A percentile compares a stretch with the other conserved stretches of the same genome.
phyloP scores from a whole-genome alignment of 2,329 filamentous ascomycete genomes.

The Neurospora crassa region DNA sequence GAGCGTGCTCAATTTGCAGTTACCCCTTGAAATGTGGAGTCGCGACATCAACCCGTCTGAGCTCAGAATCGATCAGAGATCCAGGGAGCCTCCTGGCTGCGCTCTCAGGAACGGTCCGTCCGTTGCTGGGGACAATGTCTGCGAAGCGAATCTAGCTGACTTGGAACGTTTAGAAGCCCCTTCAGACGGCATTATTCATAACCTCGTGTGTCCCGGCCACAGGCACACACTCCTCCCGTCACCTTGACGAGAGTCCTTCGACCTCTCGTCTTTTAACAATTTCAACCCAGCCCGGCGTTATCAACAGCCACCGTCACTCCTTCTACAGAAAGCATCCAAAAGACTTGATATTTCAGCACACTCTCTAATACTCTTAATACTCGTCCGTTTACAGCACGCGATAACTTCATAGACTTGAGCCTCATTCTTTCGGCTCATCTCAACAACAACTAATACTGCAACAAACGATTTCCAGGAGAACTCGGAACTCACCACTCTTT shows the following conservation, averaged over 20 bases:
- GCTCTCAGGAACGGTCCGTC: background rate
- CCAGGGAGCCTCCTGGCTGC: background rate
- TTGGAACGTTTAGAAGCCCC: constrained; percentile 28
- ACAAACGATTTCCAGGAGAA: constrained; percentile 19
- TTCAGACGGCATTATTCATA: constrained; percentile 35
- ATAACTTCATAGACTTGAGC: constrained; percentile 13
- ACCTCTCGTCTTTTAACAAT: background rate
- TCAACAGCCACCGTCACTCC: constrained; percentile 47
- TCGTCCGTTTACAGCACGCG: constrained; percentile 36
- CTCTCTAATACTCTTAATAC: constrained; percentile 51
- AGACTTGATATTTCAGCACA: constrained; percentile 36
- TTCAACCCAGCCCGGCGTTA: constrained; percentile 31
- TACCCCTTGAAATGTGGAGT: constrained; percentile 8
- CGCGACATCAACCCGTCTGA: background rate
- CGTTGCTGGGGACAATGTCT: constrained; percentile 1
- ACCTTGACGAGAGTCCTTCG: constrained; percentile 13
- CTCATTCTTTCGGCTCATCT: constrained; percentile 26
- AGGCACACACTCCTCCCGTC: constrained; percentile 19
- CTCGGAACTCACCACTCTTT: constrained; percentile 14
- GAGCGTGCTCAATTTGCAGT: constrained; percentile 1
- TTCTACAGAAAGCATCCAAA: constrained; percentile 25
- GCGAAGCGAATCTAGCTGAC: constrained; percentile 14
- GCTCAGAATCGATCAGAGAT: background rate
- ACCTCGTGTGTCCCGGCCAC: constrained; percentile 36
- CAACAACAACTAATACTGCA: constrained; percentile 16